A percentile compares a stretch with the other conserved stretches of the same genome.
Conservation (phyloP, 495 filamentous ascomycete species). For the Parathielavia hyrcaniae region DNA sequence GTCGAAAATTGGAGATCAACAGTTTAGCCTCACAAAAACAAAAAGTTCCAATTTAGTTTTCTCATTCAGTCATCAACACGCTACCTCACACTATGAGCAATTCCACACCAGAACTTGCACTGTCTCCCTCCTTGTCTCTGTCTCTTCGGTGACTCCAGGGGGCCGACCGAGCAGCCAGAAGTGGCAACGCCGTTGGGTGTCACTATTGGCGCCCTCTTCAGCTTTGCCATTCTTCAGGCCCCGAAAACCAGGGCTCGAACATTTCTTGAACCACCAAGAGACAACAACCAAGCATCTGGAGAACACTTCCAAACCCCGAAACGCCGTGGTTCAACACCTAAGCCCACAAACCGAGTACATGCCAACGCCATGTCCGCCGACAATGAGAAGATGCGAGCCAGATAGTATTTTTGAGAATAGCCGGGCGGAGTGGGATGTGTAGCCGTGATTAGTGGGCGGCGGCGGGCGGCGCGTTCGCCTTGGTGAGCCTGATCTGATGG, state of each 20-base stretch:
- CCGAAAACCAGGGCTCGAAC: background rate
- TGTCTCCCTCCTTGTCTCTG: background rate
- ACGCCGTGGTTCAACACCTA: background rate
- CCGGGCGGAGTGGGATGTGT: constrained; percentile 6
- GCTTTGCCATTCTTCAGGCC: background rate
- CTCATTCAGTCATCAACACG: constrained; percentile 24
- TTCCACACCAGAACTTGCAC: background rate
- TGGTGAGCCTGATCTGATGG: constrained; percentile 5
- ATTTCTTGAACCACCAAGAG: constrained; percentile 14
- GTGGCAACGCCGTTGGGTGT: background rate
- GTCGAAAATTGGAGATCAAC: background rate
- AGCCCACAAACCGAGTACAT: background rate
- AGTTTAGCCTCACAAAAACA: background rate
- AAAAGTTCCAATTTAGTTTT: constrained; percentile 21
- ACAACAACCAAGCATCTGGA: background rate
- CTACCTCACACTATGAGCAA: constrained; percentile 2
- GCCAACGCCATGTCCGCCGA: constrained; percentile 10
- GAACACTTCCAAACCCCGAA: background rate
- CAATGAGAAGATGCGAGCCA: background rate
- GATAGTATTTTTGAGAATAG: background rate
- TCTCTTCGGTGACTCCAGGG: background rate
- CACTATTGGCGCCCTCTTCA: background rate
- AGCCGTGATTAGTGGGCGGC: constrained; percentile 11
- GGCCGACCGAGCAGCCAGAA: background rate
- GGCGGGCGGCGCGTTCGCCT: background rate